Base-by-base conservation (phyloP, 495 filamentous ascomycete species). In the Wilcoxina mikolae region DNA sequence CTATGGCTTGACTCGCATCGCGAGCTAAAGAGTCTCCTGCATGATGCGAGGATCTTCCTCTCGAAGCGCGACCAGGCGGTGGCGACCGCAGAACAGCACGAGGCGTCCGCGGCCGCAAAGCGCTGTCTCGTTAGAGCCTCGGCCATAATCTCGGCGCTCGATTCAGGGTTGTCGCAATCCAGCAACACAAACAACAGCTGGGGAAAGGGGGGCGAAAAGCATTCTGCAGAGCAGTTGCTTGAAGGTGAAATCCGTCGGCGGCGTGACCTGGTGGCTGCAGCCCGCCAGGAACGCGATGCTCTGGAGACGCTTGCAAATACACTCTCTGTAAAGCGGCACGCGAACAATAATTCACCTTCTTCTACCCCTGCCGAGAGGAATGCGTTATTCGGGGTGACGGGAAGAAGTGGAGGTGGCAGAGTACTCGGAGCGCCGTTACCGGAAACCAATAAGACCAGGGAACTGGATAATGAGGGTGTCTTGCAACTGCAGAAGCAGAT, bases 381-480 rank as follows among this genome's bases (percentile, higher is more conserved):
- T 24, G 73, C 69, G n/a, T 66, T 85, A 39, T 76, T 77, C 56
- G 58, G n/a, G n/a, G n/a, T n/a, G n/a, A 58, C 44, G 59, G 57
- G 12, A 55, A 38, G 35, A 18, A 38, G 46, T 55, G 35, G n/a
- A 54, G 53, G 42, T 64, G 63, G 77, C 4, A 78, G 86, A 3
- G 84, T 95, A 3, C 72, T 96, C 4, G 93, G 93, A 0, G 81
- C 72, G 1, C 79, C 80, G 10, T 62, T 80, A 22, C 81, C 82
- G 43, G 91, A 99, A 68, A 96, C 86, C 39, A 85, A 87, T 55
- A 73, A 76, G 54, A 96, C 91, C 43, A 71, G 90, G 35, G 88
- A 94, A 70, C 69, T 91, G 54, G 91, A 95, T 65, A 99, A 99
- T 62, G 70, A 78, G 27, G 91, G 89, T 0, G 83, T 99, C 38